Evolutionary conservation across 73 alveolate genomes (phyloP).

Genomic region (Paramecium bursaria): DNA sequence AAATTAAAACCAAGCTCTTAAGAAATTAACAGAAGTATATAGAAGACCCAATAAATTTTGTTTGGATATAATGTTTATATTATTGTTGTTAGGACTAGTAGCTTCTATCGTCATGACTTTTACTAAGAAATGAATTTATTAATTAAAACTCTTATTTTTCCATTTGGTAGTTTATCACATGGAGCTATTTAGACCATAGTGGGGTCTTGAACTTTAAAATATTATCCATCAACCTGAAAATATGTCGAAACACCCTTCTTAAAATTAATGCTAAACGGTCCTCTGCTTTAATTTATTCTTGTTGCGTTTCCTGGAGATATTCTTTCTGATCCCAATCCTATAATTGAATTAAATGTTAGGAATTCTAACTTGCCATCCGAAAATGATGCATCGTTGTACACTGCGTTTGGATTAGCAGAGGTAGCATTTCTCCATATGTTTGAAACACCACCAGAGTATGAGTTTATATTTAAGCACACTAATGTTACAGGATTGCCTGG

Average conservation of each 20-base stretch:
- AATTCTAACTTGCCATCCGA: constrained; percentile 83
- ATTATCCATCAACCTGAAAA: constrained; percentile 86
- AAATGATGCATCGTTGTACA: constrained; percentile 52
- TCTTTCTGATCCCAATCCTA: constrained; percentile 71
- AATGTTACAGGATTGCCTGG: constrained; percentile 65
- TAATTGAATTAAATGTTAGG: constrained; percentile 67
- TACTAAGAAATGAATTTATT: constrained; percentile 42
- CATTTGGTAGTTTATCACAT: constrained; percentile 3
- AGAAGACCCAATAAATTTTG: constrained; percentile 44
- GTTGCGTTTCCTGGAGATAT: constrained; percentile 71
- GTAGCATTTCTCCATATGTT: constrained; percentile 83
- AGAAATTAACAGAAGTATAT: constrained; percentile 24
- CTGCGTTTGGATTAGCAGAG: constrained; percentile 43
- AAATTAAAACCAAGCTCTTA: constrained; percentile 3
- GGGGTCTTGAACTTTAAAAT: constrained; percentile 58
- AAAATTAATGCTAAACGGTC: constrained; percentile 73
- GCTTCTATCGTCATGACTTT: constrained; percentile 6
- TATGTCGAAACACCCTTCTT: constrained; percentile 71
- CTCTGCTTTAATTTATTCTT: constrained; percentile 75
- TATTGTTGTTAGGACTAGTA: constrained; percentile 19
- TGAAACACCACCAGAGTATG: constrained; percentile 90
- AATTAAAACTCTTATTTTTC: constrained; percentile 42
- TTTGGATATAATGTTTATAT: constrained; percentile 1
- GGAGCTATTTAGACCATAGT: constrained; percentile 7
- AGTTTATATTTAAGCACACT: constrained; percentile 78